Evolutionary conservation across 2,329 filamentous ascomycete species (phyloP), one percentile per base, ranked within the genome.

Genomic region (Hymenoscyphus scutula): DNA sequence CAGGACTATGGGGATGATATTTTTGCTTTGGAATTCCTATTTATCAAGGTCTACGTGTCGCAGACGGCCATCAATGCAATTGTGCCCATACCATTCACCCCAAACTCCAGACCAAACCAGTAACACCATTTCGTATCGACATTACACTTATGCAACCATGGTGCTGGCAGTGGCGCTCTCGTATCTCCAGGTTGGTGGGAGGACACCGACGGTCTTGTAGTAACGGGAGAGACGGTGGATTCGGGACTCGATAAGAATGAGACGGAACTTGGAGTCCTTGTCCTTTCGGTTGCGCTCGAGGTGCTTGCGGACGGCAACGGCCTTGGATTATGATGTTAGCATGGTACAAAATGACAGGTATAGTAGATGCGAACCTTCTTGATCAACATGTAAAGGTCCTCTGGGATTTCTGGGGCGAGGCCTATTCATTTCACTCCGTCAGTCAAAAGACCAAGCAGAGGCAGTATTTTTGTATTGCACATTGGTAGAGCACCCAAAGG

Each of bases 381-480:
- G 91, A 98, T 98, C 81, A 98, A 86, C 91, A 97, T 96, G 90
- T 98, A 99, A 74, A 98, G 90, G 83, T 99, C 95, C 89, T 99
- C 95, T 78, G 96, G 95, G 76, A 99, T 89, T 81, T 98, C 93
- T 80, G 96, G 95, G 75, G 95, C 94, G 79, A 99, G 92, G 85
- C 95, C 95, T 99, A 56, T 65, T 64, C 58, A 66, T 59, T 56
- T 96, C 92, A 86, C 92, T 93, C 90, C 88, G 91, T 95, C 91
- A 95, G 91, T 88, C 87, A 77, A 82, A 29, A 81, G 84, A 94
- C 91, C 91, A 90, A 87, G 83, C 89, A 93, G 90, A 92, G 91
- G 91, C 91, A 87, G 53, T 54, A 67, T 74, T 6, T 58, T 64
- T 54, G 55, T 56, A 61, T 67, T 68, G 65, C 62, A 64, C 61